These are phyloP conservation scores for Starmera pachycereana DNA, from an alignment of 805 yeast genomes.

Conservation along the genomic window DNA sequence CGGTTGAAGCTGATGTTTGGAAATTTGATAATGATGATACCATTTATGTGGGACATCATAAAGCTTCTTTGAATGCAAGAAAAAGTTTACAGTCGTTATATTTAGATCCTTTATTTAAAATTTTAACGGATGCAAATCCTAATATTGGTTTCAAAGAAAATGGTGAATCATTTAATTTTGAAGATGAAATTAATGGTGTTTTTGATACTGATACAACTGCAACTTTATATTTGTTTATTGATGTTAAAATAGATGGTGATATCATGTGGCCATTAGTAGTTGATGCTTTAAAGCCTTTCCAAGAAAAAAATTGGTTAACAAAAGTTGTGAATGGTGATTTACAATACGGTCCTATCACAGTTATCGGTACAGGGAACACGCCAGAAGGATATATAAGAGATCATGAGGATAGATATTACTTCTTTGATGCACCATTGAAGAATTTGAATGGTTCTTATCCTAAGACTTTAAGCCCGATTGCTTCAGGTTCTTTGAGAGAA, in stretches of 20 bases:
- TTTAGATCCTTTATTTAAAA: slow-evolving; percentile 39
- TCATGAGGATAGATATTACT: slow-evolving; percentile 26
- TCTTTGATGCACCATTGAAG: slow-evolving; percentile 43
- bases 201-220: slow-evolving; percentile 35
- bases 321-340: slow-evolving; percentile 25
- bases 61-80: slow-evolving; percentile 32
- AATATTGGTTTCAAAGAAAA: slow-evolving; percentile 6
- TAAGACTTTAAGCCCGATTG: slow-evolving; percentile 22
- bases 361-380: slow-evolving; percentile 62
- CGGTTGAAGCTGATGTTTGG: slow-evolving; percentile 66
- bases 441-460: slow-evolving; percentile 16
- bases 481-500: slow-evolving; percentile 35
- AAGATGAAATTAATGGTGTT: slow-evolving; percentile 25
- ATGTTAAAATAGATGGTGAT: slow-evolving; percentile 44
- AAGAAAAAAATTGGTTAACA: slow-evolving; percentile 38
- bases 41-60: slow-evolving; percentile 58
- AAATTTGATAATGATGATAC: slow-evolving; percentile 22
- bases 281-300: slow-evolving; percentile 39
- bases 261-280: slow-evolving; percentile 38
- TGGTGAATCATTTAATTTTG: neutral
- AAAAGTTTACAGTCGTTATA: slow-evolving; percentile 45
- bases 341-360: slow-evolving; percentile 45
- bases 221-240: slow-evolving; percentile 55
- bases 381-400: slow-evolving; percentile 32
- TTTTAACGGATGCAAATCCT: slow-evolving; percentile 40